Base-by-base conservation (phyloP, 1,139 yeast species). In the Eremothecium coryli region DNA sequence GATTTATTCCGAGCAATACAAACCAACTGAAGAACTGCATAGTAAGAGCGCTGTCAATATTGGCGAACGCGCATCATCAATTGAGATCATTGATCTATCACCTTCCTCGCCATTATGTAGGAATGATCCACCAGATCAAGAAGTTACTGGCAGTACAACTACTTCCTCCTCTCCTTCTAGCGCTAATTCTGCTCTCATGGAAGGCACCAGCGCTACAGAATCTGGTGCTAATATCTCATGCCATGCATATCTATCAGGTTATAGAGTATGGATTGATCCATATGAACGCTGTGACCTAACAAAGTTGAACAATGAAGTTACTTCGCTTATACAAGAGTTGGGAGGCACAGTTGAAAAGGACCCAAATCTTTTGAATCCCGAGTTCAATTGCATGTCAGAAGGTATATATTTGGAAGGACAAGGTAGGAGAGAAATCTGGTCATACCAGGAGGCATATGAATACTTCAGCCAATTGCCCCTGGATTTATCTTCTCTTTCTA, bases 241-340 rank as follows among this genome's bases (percentile, higher is more conserved):
- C n/a, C n/a, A n/a, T n/a, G n/a, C 24, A 4, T 25, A 25, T 5
- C 13, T 25, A 3, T n/a, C 5, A 22, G 22, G 22, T 9, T 16
- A 11, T 15, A 27, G 11, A 27, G 30, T 16, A 10, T 27, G 30
- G 30, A 18, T 27, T 3, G 30, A 27, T 17, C 30, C 30, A 4
- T 27, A n/a, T 7, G 11, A 27, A 4, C n/a, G 22, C 5, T 27
- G 30, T 7, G 4, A 4, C 4, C n/a, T 10, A 3, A 20, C 20
- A 5, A 14, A 27, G 4, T 14, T 27, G 4, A 18, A 10, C 7
- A 18, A 9, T 4, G 30, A 27, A 18, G n/a, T 11, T 7, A 27
- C 14, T 13, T 17, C 30, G 4, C n/a, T 27, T 15, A 4, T 27
- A 11, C n/a, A 18, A 27, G 17, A 4, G 20, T n/a, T 7, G 10